phyloP scores from a whole-genome alignment of 1,284 basidiomycete species.

The Ceratobasidium sp. region DNA sequence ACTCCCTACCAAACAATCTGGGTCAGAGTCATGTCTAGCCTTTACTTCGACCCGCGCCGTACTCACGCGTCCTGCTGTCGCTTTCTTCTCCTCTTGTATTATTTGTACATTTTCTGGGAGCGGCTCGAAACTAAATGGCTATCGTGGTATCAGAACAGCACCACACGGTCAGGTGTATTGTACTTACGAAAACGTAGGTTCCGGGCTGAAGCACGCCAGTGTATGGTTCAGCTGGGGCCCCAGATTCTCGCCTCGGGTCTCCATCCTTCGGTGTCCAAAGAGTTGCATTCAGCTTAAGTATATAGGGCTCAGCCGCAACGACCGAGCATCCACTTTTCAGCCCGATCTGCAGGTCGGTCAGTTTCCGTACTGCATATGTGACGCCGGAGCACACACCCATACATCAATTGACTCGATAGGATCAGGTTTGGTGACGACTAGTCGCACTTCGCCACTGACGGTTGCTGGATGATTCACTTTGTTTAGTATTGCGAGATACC shows the following conservation, averaged over 20 bases:
- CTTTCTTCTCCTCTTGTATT: constrained; percentile 36
- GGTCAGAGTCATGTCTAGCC: not conserved
- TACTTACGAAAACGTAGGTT: constrained; percentile 34
- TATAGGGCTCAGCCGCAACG: constrained; percentile 5
- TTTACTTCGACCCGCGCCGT: no score
- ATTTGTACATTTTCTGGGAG: constrained; percentile 36
- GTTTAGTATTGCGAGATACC: not conserved
- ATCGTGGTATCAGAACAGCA: not conserved
- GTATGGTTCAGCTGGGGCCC: constrained; percentile 7
- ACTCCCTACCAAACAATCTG: not conserved
- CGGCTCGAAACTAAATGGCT: constrained; percentile 40
- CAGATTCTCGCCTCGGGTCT: constrained; percentile 7
- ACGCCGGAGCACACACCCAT: not conserved
- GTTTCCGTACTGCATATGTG: not conserved
- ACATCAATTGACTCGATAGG: constrained; percentile 38
- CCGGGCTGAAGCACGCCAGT: constrained; percentile 24
- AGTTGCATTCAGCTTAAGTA: constrained; percentile 22
- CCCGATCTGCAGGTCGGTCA: constrained; percentile 1
- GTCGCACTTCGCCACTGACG: constrained; percentile 30
- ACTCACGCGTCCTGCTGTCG: constrained; percentile 27
- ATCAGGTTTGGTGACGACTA: constrained; percentile 29
- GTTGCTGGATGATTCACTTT: not conserved
- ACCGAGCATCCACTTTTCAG: constrained; percentile 29
- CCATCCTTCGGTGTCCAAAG: constrained; percentile 26
- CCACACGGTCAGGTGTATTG: not conserved